Evolutionary conservation across 2,329 filamentous ascomycete species (phyloP).

Genomic region (Colletotrichum endophyticum): DNA sequence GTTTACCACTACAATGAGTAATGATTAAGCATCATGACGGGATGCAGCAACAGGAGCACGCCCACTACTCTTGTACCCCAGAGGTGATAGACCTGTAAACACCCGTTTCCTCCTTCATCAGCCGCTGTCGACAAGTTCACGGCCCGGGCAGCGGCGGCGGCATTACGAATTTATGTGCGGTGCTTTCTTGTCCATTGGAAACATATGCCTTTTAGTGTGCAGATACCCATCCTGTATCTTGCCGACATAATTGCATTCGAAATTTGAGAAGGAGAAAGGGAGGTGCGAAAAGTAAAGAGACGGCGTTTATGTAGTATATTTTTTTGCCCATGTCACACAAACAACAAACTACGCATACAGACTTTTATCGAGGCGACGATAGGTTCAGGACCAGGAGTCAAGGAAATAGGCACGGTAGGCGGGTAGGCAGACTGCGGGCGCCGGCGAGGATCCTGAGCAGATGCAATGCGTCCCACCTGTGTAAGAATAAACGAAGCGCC

Average conservation of each 20-base stretch:
- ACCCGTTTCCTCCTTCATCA: neutral
- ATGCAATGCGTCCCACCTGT: neutral
- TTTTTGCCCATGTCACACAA: neutral
- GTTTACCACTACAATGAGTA: conserved; percentile 92
- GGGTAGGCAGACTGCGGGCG: neutral
- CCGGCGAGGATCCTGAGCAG: neutral
- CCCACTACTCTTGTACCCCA: neutral
- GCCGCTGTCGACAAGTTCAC: neutral
- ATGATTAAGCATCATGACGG: conserved; percentile 24
- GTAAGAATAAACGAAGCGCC: neutral
- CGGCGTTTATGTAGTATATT: conserved; percentile 14
- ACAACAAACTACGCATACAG: neutral
- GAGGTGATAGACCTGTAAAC: neutral
- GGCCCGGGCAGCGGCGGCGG: neutral
- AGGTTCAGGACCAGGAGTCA: neutral
- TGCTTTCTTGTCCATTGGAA: conserved; percentile 1
- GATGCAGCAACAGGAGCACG: neutral
- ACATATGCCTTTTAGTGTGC: conserved; percentile 3
- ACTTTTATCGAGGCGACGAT: neutral
- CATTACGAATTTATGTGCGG: conserved; percentile 16
- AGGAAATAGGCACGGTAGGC: neutral
- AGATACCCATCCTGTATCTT: conserved; percentile 13
- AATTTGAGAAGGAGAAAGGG: neutral
- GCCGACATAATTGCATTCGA: conserved; percentile 15
- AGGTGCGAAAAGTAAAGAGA: neutral